Evolutionary conservation across 2,329 filamentous ascomycete species (phyloP), one percentile per base, ranked within the genome.

Genomic region (Huntiella decipiens): DNA sequence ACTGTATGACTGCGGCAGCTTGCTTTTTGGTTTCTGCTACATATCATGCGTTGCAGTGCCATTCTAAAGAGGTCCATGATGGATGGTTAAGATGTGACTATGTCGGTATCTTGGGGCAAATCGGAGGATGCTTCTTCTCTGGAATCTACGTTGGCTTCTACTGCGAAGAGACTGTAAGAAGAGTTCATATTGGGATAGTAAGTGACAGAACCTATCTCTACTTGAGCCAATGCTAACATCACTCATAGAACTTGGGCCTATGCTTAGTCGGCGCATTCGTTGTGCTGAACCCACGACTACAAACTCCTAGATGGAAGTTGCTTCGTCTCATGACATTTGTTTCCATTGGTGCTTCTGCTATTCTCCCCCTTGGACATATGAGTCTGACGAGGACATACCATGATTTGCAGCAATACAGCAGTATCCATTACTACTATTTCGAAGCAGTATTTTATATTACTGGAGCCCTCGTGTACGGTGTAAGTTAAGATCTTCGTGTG

Each of bases 141-240:
- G 61, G 60, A 2, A 52, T 64, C n/a, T 64, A 64, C 45, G 55
- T 63, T 34, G 54, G 56, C 5, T 66, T 65, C 47, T 64, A 60
- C 46, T 64, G 60, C 48, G 60, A 62, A 48, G 53, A 53, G n/a
- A 22, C 36, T 5, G 48, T 61, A 37, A 56, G 58, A 38, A 55
- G 47, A 17, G 42, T 56, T 1, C 63, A 65, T 50, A 63, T 58
- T 53, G 48, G 50, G 10, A 59, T 61, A 57, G 60, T 64, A 50
- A 51, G 58, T 53, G 11, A n/a, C 6, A n/a, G 10, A 16, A 11
- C 3, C 5, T 7, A 8, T 39, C 36, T 22, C 5, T 12, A 8
- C 38, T 28, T 15, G 35, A 17, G 12, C 36, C 33, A 33, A 33
- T 12, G 11, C 41, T 43, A 35, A 28, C n/a, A 10, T 7, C n/a